These are phyloP conservation scores for Acanthochlamys bracteata DNA, from an alignment of 106 monocot genomes.

Conservation along the genomic window DNA sequence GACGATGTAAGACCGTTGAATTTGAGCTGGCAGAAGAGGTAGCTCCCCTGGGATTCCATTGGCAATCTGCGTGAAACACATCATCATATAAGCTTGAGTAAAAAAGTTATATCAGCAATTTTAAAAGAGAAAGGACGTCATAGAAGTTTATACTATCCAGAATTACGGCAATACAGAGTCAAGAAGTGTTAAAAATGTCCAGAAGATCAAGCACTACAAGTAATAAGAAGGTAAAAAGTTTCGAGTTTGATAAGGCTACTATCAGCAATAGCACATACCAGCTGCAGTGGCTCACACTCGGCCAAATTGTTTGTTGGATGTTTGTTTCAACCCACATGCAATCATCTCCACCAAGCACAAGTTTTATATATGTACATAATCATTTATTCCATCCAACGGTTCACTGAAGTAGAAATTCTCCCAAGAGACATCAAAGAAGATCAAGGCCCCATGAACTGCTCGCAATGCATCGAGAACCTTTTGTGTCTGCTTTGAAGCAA, in stretches of 20 bases:
- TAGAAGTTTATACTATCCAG: not conserved
- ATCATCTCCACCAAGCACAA: constrained; percentile 94
- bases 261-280: constrained; percentile 29
- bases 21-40: constrained; percentile 32
- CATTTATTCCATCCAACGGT: constrained; percentile 76
- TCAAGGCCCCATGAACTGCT: constrained; percentile 98
- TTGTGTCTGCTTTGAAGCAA: constrained; percentile 77
- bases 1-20: constrained; percentile 44
- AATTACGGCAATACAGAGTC: too few species aligned
- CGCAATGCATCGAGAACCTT: constrained; percentile 84
- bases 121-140: not conserved
- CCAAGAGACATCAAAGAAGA: constrained; percentile 82
- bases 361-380: constrained; percentile 43
- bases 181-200: too few species aligned
- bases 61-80: constrained; percentile 36
- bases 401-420: constrained; percentile 70
- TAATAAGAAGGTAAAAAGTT: too few species aligned
- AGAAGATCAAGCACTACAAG: too few species aligned
- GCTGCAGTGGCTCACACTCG: constrained; percentile 97
- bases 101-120: not conserved
- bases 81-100: not conserved
- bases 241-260: too few species aligned
- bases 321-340: constrained; percentile 98
- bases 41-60: constrained; percentile 74
- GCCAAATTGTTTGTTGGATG: constrained; percentile 97